These are phyloP conservation scores for Neoscytalidium dimidiatum DNA, from an alignment of 2,329 filamentous ascomycete genomes.

Conservation along the genomic window DNA sequence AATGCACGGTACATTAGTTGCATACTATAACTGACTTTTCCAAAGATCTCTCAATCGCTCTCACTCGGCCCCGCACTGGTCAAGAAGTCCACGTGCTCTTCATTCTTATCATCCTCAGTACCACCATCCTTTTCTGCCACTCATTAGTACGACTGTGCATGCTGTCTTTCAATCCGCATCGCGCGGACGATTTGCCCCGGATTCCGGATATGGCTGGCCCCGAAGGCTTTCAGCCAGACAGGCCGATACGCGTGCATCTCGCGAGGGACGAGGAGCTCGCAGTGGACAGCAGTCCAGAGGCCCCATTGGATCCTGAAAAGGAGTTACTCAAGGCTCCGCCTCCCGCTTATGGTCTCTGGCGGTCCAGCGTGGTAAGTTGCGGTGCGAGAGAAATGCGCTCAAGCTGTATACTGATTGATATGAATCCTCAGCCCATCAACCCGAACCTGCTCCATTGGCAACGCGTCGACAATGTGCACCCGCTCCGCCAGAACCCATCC, in stretches of 20 bases:
- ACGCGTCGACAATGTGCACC: conserved; percentile 47
- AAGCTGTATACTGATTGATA: conserved; percentile 1
- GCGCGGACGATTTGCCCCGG: conserved; percentile 29
- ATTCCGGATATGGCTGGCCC: conserved; percentile 53
- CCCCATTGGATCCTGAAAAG: conserved; percentile 41
- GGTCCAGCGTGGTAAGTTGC: conserved; percentile 63
- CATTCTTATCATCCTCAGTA: conserved; percentile 73
- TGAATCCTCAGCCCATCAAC: conserved; percentile 60
- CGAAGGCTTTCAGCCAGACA: conserved; percentile 68
- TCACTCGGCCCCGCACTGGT: conserved; percentile 64
- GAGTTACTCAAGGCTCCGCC: conserved; percentile 55
- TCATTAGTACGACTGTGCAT: conserved; percentile 73
- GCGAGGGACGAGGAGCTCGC: conserved; percentile 72
- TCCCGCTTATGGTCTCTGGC: conserved; percentile 84
- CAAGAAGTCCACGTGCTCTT: conserved; percentile 79
- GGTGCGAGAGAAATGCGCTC: neutral
- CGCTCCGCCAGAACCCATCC: conserved; percentile 5
- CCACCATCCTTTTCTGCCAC: conserved; percentile 80
- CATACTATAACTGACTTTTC: neutral
- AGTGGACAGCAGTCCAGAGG: neutral
- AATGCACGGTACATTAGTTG: neutral
- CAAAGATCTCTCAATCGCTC: conserved; percentile 70
- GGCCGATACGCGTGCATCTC: conserved; percentile 76
- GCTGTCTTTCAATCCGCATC: conserved; percentile 53
- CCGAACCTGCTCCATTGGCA: conserved; percentile 82